phyloP scores from a whole-genome alignment of 2,329 filamentous ascomycete species.

The Cercospora janseana region DNA sequence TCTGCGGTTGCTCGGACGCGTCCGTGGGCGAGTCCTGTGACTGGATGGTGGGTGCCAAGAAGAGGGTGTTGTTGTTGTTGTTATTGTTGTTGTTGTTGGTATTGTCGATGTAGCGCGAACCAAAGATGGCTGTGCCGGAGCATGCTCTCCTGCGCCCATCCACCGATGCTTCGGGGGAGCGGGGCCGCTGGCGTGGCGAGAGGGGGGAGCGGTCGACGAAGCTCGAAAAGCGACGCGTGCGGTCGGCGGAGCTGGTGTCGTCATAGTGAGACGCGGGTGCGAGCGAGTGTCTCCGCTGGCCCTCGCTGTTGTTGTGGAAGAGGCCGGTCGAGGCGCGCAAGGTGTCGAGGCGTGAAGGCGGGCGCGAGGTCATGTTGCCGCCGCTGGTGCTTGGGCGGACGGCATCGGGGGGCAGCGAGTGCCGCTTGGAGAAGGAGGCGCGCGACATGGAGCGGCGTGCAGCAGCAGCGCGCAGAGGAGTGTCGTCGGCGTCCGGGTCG shows the following conservation, averaged over 20 bases:
- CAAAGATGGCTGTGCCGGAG: constrained; percentile 20
- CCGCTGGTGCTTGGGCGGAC: constrained; percentile 4
- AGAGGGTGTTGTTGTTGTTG: constrained; percentile 7
- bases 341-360: constrained; percentile 26
- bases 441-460: constrained; percentile 13
- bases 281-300: constrained; percentile 5
- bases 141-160: constrained; percentile 31
- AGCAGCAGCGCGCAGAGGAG: neutral
- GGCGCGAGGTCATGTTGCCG: constrained; percentile 13
- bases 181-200: constrained; percentile 26
- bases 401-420: constrained; percentile 15
- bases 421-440: constrained; percentile 18
- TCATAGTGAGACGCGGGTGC: constrained; percentile 17
- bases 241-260: constrained; percentile 28
- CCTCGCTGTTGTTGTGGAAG: constrained; percentile 19
- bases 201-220: constrained; percentile 26
- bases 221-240: constrained; percentile 24
- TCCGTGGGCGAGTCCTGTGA: constrained; percentile 38
- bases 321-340: constrained; percentile 24
- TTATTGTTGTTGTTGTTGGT: too few relatives aligned
- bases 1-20: constrained; percentile 47
- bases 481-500: neutral
- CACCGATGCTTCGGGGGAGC: constrained; percentile 31
- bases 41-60: constrained; percentile 4
- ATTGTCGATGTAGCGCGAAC: constrained; percentile 5